phyloP scores from a whole-genome alignment of 1,284 basidiomycete genomes.

The Cryptococcus amylolentus region DNA sequence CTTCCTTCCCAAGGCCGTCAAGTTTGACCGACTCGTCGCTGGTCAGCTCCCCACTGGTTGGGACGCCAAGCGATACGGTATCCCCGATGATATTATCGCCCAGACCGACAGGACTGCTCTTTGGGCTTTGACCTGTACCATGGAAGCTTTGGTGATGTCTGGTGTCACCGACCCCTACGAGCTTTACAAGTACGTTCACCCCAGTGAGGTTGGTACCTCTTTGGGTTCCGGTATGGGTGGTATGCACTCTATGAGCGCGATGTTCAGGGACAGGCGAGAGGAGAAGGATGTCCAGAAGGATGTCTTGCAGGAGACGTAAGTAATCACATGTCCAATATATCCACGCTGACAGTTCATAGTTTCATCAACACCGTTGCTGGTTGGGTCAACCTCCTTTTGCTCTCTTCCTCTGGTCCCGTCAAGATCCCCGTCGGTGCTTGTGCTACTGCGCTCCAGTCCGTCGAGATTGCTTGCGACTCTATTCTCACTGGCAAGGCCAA shows the following conservation, averaged over 20 bases:
- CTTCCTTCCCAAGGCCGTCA: constrained; percentile 90
- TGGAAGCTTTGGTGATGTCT: constrained; percentile 94
- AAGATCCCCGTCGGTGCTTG: constrained; percentile 99
- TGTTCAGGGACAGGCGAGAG: constrained; percentile 98
- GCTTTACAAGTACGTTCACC: constrained; percentile 93
- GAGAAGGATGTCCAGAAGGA: constrained; percentile 98
- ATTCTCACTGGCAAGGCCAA: constrained; percentile 94
- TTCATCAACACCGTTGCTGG: constrained; percentile 98
- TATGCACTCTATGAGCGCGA: constrained; percentile 77
- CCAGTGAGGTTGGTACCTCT: constrained; percentile 87
- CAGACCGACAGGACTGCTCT: constrained; percentile 93
- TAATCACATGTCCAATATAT: too few relatives aligned
- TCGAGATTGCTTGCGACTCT: constrained; percentile 96
- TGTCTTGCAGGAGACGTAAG: constrained; percentile 93
- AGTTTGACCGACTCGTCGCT: constrained; percentile 89
- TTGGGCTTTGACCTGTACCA: constrained; percentile 92
- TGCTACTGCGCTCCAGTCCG: constrained; percentile 93
- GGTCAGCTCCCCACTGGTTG: constrained; percentile 97
- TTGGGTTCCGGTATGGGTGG: constrained; percentile 98
- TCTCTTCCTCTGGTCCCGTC: constrained; percentile 94
- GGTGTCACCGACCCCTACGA: constrained; percentile 98
- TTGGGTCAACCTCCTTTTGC: constrained; percentile 90
- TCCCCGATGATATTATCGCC: constrained; percentile 93
- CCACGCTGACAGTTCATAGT: constrained; percentile 52
- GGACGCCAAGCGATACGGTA: constrained; percentile 92